These are phyloP conservation scores for Aspergillus flavus DNA, from an alignment of 2,329 filamentous ascomycete genomes.

Conservation along the genomic window DNA sequence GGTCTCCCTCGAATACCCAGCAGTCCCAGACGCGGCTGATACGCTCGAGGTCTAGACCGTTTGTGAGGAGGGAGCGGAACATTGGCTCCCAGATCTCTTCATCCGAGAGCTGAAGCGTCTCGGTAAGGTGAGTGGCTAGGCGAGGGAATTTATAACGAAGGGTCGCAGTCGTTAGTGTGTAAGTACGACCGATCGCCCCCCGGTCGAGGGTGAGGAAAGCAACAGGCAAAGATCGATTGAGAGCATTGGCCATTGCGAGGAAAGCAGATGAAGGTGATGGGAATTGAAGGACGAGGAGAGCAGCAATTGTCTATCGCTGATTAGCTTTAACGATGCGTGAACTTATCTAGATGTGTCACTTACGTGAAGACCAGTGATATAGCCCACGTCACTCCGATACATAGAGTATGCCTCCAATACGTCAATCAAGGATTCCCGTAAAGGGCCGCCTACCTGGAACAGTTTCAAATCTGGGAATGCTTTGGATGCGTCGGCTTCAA, in stretches of 20 bases:
- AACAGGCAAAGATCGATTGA: constrained; percentile 63
- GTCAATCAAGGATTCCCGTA: constrained; percentile 59
- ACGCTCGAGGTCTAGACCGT: constrained; percentile 55
- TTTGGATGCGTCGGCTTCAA: constrained; percentile 55
- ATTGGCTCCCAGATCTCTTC: constrained; percentile 56
- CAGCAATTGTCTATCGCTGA: constrained; percentile 52
- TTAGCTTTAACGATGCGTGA: background rate
- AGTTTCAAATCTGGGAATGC: constrained; percentile 62
- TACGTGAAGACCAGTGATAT: constrained; percentile 61
- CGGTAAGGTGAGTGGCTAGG: constrained; percentile 55
- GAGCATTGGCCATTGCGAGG: constrained; percentile 60
- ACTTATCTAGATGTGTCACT: constrained; percentile 22
- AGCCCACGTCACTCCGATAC: constrained; percentile 66
- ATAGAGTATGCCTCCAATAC: constrained; percentile 65
- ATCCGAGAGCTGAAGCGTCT: constrained; percentile 42
- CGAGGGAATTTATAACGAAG: constrained; percentile 61
- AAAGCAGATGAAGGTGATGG: constrained; percentile 57
- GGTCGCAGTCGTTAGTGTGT: constrained; percentile 57
- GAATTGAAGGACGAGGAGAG: constrained; percentile 60
- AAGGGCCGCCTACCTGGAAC: constrained; percentile 57
- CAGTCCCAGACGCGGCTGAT: constrained; percentile 63
- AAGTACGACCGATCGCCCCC: constrained; percentile 58
- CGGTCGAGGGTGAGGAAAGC: constrained; percentile 63
- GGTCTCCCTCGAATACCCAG: constrained; percentile 63
- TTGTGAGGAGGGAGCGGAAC: constrained; percentile 56